phyloP scores from a whole-genome alignment of 179 eudicot genomes.

The Silene vulgaris region DNA sequence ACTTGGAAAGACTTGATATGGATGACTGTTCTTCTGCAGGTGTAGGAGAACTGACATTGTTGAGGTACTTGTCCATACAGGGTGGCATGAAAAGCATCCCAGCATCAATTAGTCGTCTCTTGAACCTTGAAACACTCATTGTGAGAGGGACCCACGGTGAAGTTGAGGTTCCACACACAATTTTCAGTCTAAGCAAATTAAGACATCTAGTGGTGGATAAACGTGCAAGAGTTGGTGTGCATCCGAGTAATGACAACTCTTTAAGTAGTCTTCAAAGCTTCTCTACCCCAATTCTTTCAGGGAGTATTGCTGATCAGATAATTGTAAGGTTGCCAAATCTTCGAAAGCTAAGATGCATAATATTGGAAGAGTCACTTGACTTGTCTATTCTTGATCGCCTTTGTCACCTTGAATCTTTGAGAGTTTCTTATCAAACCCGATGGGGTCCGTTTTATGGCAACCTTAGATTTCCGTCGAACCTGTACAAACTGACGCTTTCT shows the following conservation, averaged over 20 bases:
- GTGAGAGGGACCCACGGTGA: background rate
- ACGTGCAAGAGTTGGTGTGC: background rate
- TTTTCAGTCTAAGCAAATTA: conserved; percentile 2
- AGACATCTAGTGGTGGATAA: background rate
- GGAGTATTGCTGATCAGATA: background rate
- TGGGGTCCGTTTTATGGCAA: no score
- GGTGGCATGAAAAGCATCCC: background rate
- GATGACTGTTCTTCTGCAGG: background rate
- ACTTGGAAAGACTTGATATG: background rate
- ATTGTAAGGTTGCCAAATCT: background rate
- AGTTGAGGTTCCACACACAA: background rate
- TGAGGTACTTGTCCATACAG: conserved; percentile 6
- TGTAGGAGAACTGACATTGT: background rate
- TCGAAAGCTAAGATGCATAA: no score
- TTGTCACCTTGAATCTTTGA: no score
- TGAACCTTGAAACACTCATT: conserved; percentile 14
- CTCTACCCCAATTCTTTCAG: background rate
- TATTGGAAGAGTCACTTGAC: no score
- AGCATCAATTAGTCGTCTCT: background rate
- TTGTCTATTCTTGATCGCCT: no score
- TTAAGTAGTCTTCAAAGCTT: background rate
- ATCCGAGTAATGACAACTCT: background rate
- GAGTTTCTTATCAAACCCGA: no score
- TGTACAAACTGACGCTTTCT: no score
- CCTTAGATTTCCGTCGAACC: no score